Base-by-base conservation (phyloP, 129 eudicot species). In the Artemisia tridentata region DNA sequence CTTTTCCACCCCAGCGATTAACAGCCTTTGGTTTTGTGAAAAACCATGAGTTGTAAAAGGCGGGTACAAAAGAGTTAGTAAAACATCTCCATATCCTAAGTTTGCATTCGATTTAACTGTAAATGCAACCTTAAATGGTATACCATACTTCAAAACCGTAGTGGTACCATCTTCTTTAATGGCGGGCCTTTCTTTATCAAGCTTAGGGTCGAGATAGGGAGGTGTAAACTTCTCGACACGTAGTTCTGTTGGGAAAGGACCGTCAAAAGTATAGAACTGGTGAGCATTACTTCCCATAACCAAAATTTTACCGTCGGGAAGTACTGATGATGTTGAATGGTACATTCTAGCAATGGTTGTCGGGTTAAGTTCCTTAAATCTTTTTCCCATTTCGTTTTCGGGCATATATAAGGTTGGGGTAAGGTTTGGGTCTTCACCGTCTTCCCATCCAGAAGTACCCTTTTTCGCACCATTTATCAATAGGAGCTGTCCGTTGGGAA, bases 21-120 rank as follows among this genome's bases (percentile, higher is more conserved):
- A 31, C 87, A 91, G 34, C 65, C 97, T 75, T 49, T 91, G 97
- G 79, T 81, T 80, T 79, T 68, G 79, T 0, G 89, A 83, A 67
- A 68, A 91, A 1, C 95, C 97, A 21, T 91, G 97, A 3, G 95
- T 91, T 0, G 95, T 85, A 48, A 91, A 90, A 0, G 95, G 95
- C 1, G 97, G 95, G 7, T 81, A 27, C 38, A 78, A 69, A 72
- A 91, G 62, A 0, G 95, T 79, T 61, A 87, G 62, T 60, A 76
- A 52, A 11, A 89, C 27, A 43, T 84, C 83, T 1, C 65, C 65
- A 9, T 48, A 25, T 13, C 55, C 63, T 3, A 66, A 41, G 0
- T 43, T 23, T 1, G 56, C 46, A 16, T 74, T 59, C 15, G 76
- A 18, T 12, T 12, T 21, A 4, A 61, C 3, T 9, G 58, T 52